Evolutionary conservation across 208 protist genomes (phyloP), one percentile per base, ranked within the genome.

Genomic region (Leptomonas seymouri): DNA sequence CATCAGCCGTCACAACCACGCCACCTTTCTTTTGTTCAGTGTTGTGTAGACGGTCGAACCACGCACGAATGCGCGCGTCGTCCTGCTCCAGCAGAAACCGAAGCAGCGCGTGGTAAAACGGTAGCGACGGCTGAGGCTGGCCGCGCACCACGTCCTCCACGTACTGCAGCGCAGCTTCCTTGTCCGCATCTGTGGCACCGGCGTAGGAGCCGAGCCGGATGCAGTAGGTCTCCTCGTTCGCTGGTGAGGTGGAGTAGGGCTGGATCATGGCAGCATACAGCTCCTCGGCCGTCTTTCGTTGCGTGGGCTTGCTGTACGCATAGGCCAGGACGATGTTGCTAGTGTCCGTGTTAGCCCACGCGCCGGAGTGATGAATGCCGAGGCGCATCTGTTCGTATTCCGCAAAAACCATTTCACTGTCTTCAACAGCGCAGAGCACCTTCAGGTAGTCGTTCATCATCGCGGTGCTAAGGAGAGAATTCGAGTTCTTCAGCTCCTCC

Each of bases 361-460:
- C 86, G 25, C 81, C 79, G 18, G 84, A 91, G 4, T 53, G 46
- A 68, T 91, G 80, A 8, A 94, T 91, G 53, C 89, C 89, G 15
- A 90, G 53, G 44, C 73, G 45, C 84, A 95, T 93, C 60, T 90
- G 70, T 30, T 91, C 75, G 71, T 94, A 85, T 25, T 84, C 66
- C 9, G 11, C 1, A 11, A 86, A 69, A 3, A 96, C 14, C 18
- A 59, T 53, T 7, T 59, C 50, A 0, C 18, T 50, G 50, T 90
- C 88, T 7, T 84, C 80, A 0, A 80, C 62, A 1, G 81, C 83
- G 16, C 89, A 82, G 11, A 97, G 78, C 15, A 95, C 88, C 4
- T 55, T 42, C 9, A 97, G 81, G 61, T 93, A 95, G 14, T 74
- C 73, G 62, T 97, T 96, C 74, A 86, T 93, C 14, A 95, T 30